A percentile compares a stretch with the other conserved stretches of the same genome.
phyloP scores from a whole-genome alignment of 2,329 filamentous ascomycete species.

The Nothopassalora personata region DNA sequence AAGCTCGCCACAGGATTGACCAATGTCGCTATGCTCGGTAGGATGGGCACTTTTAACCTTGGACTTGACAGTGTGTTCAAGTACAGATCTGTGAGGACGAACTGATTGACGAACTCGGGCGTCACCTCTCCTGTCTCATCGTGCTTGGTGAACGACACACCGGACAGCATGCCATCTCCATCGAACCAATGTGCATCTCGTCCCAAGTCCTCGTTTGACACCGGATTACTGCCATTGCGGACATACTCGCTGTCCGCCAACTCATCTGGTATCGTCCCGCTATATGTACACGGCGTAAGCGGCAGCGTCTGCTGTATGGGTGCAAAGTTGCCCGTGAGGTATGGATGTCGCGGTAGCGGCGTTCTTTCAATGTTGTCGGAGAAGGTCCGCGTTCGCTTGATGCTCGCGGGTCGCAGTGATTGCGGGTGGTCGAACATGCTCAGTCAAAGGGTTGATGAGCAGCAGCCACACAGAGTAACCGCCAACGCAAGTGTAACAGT shows the following conservation, averaged over 20 bases:
- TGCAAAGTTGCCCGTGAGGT: constrained; percentile 63
- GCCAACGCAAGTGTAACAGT: background rate
- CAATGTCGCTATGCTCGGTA: constrained; percentile 63
- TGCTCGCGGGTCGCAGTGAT: background rate
- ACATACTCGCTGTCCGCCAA: constrained; percentile 66
- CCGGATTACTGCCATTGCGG: constrained; percentile 65
- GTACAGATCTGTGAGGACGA: constrained; percentile 62
- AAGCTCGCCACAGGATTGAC: constrained; percentile 55
- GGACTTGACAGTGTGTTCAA: constrained; percentile 48
- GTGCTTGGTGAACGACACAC: constrained; percentile 54
- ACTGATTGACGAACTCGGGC: constrained; percentile 65
- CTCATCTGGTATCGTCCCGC: constrained; percentile 58
- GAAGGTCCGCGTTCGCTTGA: constrained; percentile 29
- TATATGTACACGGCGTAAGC: constrained; percentile 53
- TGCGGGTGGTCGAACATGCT: background rate
- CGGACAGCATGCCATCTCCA: constrained; percentile 68
- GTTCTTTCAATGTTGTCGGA: constrained; percentile 28
- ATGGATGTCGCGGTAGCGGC: constrained; percentile 38
- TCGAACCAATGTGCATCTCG: constrained; percentile 70
- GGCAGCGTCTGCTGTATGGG: constrained; percentile 54
- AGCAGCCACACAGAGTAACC: background rate
- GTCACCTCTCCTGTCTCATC: constrained; percentile 39
- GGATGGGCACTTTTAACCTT: constrained; percentile 50
- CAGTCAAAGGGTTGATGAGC: background rate
- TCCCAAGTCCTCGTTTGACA: constrained; percentile 55